Conservation (phyloP, 352 stramenopile genomes). For the Phytopythium cucurbitacearum region DNA sequence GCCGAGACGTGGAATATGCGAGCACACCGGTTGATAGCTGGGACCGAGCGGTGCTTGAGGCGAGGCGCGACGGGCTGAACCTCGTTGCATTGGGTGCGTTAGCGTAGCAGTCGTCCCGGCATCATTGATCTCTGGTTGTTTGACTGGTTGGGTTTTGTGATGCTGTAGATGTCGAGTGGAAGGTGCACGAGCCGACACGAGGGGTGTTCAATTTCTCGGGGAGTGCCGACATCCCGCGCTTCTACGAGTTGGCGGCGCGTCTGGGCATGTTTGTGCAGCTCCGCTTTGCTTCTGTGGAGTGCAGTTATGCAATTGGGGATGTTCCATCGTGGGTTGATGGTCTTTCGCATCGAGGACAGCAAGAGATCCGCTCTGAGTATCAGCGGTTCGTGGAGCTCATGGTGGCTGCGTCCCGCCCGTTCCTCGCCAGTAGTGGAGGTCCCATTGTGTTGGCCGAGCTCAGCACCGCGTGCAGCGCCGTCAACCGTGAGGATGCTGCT, state of each 20-base stretch:
- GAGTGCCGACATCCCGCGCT: slow-evolving; percentile 49
- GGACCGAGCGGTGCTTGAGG: slow-evolving; percentile 50
- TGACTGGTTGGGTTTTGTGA: background rate
- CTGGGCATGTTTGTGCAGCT: slow-evolving; percentile 66
- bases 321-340: slow-evolving; percentile 54
- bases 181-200: slow-evolving; percentile 52
- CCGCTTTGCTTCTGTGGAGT: slow-evolving; percentile 66
- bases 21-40: slow-evolving; percentile 47
- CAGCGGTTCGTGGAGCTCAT: slow-evolving; percentile 57
- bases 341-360: slow-evolving; percentile 53
- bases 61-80: slow-evolving; percentile 72
- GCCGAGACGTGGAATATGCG: slow-evolving; percentile 66
- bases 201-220: slow-evolving; percentile 49
- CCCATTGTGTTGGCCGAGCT: slow-evolving; percentile 77
- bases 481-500: slow-evolving; percentile 17
- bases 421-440: slow-evolving; percentile 53
- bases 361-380: slow-evolving; percentile 56
- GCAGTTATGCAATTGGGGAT: slow-evolving; percentile 11
- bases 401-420: slow-evolving; percentile 56
- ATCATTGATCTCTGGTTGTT: background rate
- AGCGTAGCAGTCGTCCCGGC: background rate
- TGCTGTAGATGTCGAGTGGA: slow-evolving; percentile 67
- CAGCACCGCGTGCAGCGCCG: slow-evolving; percentile 53
- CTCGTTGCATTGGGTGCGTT: slow-evolving; percentile 65
- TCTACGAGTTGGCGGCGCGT: slow-evolving; percentile 51